A percentile compares a stretch with the other conserved stretches of the same genome.
These are phyloP conservation scores for Silene conica DNA, from an alignment of 148 eudicot genomes.

Conservation along the genomic window DNA sequence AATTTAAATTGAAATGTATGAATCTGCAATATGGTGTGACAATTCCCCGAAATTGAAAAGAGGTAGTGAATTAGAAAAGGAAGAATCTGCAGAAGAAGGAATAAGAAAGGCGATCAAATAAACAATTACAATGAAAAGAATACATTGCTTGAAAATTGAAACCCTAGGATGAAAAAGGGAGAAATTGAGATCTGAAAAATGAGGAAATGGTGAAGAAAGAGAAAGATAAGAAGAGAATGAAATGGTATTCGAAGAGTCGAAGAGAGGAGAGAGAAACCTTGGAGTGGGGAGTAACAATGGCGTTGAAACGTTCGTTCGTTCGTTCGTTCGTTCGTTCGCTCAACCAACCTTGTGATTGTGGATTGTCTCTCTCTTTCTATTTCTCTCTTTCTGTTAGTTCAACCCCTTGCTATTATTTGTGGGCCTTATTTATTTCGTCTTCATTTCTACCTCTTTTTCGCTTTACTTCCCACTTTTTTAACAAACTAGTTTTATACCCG, in stretches of 20 bases:
- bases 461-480: no score
- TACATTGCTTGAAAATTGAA: background rate
- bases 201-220: no score
- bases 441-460: conserved; percentile 17
- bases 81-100: conserved; percentile 18
- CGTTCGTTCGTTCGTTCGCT: no score
- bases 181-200: background rate
- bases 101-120: background rate
- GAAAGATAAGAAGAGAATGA: no score
- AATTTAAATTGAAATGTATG: background rate
- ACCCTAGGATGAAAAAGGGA: background rate
- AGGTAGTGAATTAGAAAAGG: background rate
- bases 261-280: conserved; percentile 9
- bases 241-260: no score
- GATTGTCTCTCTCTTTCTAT: no score
- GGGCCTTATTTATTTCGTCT: background rate
- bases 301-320: conserved; percentile 31
- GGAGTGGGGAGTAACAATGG: conserved; percentile 40
- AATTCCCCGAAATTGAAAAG: background rate
- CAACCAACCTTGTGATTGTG: no score
- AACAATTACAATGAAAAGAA: background rate
- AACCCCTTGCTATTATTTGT: no score
- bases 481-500: no score
- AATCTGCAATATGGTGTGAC: no score
- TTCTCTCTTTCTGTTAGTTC: no score